These are phyloP conservation scores for Penicillium thymicola DNA, from an alignment of 2,329 filamentous ascomycete genomes.

Conservation along the genomic window DNA sequence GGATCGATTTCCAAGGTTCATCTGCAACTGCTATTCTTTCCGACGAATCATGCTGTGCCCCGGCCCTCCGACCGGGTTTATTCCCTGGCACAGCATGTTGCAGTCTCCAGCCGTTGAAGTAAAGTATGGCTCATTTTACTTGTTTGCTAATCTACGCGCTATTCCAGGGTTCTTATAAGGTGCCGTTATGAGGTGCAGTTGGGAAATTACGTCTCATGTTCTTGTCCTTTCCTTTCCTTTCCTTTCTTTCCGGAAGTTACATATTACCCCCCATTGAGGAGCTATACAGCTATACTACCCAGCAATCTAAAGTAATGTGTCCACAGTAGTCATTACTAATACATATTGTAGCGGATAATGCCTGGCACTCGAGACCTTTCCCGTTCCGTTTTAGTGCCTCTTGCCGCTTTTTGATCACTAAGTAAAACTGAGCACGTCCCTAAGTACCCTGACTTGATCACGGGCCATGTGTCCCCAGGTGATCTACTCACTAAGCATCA, in stretches of 20 bases:
- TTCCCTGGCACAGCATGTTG: not conserved
- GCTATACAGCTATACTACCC: not conserved
- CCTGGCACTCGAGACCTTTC: no score
- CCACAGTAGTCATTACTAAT: no score
- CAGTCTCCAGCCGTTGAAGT: not conserved
- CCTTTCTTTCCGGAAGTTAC: not conserved
- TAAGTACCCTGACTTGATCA: no score
- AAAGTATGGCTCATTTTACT: not conserved
- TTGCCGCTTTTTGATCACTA: no score
- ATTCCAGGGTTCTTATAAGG: not conserved
- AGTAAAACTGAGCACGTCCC: no score
- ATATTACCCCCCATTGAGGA: not conserved
- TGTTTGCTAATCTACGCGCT: not conserved
- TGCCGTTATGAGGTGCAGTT: not conserved
- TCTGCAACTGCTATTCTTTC: not conserved
- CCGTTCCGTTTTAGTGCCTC: no score
- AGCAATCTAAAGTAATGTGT: no score
- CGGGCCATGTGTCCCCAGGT: no score
- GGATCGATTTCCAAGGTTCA: not conserved
- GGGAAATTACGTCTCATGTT: not conserved
- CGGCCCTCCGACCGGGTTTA: conserved; percentile 14
- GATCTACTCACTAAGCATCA: no score
- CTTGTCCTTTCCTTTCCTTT: not conserved
- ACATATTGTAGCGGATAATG: no score
- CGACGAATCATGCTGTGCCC: conserved; percentile 15